Base-by-base conservation (phyloP, 306 rosid species). In the Quercus rubra region DNA sequence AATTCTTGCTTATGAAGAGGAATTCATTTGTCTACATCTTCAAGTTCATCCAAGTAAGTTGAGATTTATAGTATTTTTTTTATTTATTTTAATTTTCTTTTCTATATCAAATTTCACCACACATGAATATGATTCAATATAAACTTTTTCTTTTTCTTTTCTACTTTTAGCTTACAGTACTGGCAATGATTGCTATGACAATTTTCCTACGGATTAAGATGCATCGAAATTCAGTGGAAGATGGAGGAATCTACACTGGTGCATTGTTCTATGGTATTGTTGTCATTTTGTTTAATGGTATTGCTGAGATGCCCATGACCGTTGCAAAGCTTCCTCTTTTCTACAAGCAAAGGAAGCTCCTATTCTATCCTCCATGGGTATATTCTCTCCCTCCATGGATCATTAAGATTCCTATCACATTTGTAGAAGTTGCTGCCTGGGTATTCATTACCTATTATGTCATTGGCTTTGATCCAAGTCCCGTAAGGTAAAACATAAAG, bases 121-220 rank as follows among this genome's bases (percentile, higher is more conserved):
- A 59, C 54, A 17, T 54, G 6, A 4, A 4, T 4, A 9, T 14
- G 13, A n/a, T 62, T 19, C 46, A 25, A 55, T 71, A 2, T 8
- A 14, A 59, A n/a, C 9, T 38, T 59, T 41, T 49, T 66, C 9
- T 38, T 7, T 38, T 58, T 38, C 27, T 58, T 21, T 8, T 58
- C 20, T n/a, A 31, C 4, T 80, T 70, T 79, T 74, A 94, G 98
- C 77, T 90, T 33, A 27, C 83, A 2, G 17, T 63, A 18, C 54
- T 85, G 83, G 90, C 91, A 54, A 15, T 87, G 41, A 25, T 92
- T 27, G n/a, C 86, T 3, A 84, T 86, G 87, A 92, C 95, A 55
- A 63, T 91, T 6, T 92, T 94, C 80, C 46, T 89, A 51, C 81
- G 94, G 73, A 94, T 96, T 10, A 73, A 89, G 85, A 94, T 92